These are phyloP conservation scores for Ophiocordyceps sinensis DNA, from an alignment of 2,329 filamentous ascomycete species.

Conservation along the genomic window DNA sequence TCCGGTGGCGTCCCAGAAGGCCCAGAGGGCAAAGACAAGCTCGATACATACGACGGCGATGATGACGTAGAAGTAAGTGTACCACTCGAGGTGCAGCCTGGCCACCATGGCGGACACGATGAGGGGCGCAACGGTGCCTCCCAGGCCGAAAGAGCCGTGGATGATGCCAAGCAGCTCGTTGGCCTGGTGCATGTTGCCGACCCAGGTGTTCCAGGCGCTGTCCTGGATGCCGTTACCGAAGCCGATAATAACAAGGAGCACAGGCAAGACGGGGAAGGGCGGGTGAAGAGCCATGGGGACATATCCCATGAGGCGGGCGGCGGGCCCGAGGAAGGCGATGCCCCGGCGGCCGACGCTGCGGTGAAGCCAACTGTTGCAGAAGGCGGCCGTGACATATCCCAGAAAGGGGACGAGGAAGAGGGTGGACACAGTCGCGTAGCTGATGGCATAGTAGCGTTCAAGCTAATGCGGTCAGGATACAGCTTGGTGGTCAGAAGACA, in stretches of 20 bases:
- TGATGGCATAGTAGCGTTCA: slow-evolving; percentile 40
- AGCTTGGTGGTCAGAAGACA: background rate
- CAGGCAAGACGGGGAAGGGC: slow-evolving; percentile 50
- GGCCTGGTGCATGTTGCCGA: slow-evolving; percentile 56
- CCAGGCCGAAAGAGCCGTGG: slow-evolving; percentile 58
- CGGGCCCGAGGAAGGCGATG: slow-evolving; percentile 49
- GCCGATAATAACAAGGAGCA: slow-evolving; percentile 51
- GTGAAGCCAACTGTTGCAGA: slow-evolving; percentile 40
- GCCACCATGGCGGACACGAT: slow-evolving; percentile 62
- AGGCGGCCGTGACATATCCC: slow-evolving; percentile 47
- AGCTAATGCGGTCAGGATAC: slow-evolving; percentile 7
- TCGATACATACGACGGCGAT: slow-evolving; percentile 43
- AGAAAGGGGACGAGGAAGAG: slow-evolving; percentile 51
- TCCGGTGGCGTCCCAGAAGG: slow-evolving; percentile 52
- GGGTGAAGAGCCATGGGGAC: slow-evolving; percentile 52
- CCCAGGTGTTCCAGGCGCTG: slow-evolving; percentile 43
- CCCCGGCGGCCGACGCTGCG: slow-evolving; percentile 31
- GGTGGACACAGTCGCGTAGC: slow-evolving; percentile 47
- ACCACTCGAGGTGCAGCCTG: slow-evolving; percentile 49
- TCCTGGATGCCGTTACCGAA: slow-evolving; percentile 59
- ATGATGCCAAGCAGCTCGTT: slow-evolving; percentile 63
- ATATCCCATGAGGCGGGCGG: slow-evolving; percentile 50
- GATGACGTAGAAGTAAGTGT: slow-evolving; percentile 64
- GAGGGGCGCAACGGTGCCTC: slow-evolving; percentile 54
- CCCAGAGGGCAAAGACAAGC: slow-evolving; percentile 29